phyloP scores from a whole-genome alignment of 192 early-diverging fungal species.

The Coemansia sp. region DNA sequence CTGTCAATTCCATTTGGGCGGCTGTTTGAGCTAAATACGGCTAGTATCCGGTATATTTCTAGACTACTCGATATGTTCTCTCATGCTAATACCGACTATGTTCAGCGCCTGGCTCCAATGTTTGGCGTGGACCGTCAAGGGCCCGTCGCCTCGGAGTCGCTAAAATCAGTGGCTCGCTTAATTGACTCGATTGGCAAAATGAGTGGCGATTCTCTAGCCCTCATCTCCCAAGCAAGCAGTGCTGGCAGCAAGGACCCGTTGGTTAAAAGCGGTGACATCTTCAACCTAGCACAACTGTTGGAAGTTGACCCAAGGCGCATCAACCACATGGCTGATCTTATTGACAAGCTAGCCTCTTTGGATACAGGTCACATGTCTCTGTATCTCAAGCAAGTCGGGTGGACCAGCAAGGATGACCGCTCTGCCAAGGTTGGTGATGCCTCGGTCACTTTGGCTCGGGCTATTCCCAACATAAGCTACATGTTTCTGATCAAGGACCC shows the following conservation, averaged over 20 bases:
- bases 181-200: constrained; percentile 15
- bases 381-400: constrained; percentile 29
- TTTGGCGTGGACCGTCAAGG: constrained; percentile 24
- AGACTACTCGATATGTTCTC: constrained; percentile 19
- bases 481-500: constrained; percentile 24
- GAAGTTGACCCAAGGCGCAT: constrained; percentile 17
- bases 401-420: constrained; percentile 4
- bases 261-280: constrained; percentile 7
- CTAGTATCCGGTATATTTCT: constrained; percentile 28
- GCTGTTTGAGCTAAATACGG: constrained; percentile 23
- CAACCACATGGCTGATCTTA: constrained; percentile 5
- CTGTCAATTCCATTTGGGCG: constrained; percentile 34
- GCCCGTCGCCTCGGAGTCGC: neutral
- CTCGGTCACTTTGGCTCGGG: neutral
- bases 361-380: neutral
- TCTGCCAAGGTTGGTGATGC: neutral
- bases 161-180: constrained; percentile 9
- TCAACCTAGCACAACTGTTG: constrained; percentile 17
- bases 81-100: neutral
- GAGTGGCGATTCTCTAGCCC: neutral
- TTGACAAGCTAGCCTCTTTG: constrained; percentile 14
- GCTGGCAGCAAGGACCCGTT: constrained; percentile 11
- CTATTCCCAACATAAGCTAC: constrained; percentile 32
- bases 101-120: constrained; percentile 20
- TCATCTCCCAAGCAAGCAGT: constrained; percentile 11